Conservation (phyloP, 208 protist species). For the Leishmania tropica region DNA sequence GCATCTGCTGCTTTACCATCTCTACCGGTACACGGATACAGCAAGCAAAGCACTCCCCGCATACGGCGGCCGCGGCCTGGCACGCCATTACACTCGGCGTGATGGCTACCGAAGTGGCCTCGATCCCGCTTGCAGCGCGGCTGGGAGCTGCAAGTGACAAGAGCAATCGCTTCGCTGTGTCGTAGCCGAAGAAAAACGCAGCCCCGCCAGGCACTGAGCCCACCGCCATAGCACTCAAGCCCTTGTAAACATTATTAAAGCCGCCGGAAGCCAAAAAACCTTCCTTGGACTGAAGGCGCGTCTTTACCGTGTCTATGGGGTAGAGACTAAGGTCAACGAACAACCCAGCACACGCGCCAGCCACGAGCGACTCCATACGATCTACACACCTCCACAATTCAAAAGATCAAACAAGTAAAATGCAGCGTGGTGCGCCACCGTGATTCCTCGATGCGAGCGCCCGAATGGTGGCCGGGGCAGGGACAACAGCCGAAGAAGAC, state of each 20-base stretch:
- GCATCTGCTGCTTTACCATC: conserved; percentile 93
- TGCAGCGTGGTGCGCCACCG: background rate
- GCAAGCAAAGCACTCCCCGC: conserved; percentile 84
- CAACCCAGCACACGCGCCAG: conserved; percentile 85
- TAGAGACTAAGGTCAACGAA: conserved; percentile 91
- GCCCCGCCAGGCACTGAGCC: conserved; percentile 91
- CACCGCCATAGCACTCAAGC: conserved; percentile 80
- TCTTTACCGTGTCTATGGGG: conserved; percentile 95
- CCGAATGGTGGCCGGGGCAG: too few relatives aligned
- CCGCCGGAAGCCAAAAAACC: conserved; percentile 85
- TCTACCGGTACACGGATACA: conserved; percentile 90
- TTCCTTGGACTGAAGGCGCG: conserved; percentile 81
- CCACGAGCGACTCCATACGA: conserved; percentile 75
- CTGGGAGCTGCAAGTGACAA: conserved; percentile 1
- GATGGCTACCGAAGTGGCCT: conserved; percentile 1
- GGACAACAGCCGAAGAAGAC: background rate
- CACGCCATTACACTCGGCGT: conserved; percentile 25
- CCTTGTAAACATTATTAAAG: conserved; percentile 86
- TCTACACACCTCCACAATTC: background rate
- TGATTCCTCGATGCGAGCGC: too few relatives aligned
- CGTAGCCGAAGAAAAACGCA: conserved; percentile 90
- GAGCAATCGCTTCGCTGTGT: conserved; percentile 34
- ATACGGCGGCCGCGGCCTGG: conserved; percentile 70
- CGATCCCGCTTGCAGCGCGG: background rate
- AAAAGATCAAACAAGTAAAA: background rate